phyloP scores from a whole-genome alignment of 1,139 yeast species.

The Nakaseomyces glabratus region DNA sequence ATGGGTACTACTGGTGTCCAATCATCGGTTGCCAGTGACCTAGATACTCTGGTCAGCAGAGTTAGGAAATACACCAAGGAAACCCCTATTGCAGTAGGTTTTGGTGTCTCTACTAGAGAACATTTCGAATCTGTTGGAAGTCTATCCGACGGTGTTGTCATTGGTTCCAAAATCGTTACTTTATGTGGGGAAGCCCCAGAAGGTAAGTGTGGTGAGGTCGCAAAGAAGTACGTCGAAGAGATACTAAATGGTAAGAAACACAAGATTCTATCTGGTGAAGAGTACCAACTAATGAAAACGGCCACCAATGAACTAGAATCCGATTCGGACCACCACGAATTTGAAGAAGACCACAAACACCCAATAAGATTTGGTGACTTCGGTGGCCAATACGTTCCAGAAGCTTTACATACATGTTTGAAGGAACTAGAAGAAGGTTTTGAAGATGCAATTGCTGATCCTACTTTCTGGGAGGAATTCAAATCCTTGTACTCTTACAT shows the following conservation, averaged over 20 bases:
- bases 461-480: slow-evolving; percentile 88
- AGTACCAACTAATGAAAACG: slow-evolving; percentile 23
- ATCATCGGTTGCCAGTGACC: slow-evolving; percentile 51
- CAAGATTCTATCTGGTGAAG: slow-evolving; percentile 24
- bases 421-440: slow-evolving; percentile 82
- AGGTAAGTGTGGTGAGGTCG: slow-evolving; percentile 51
- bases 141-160: slow-evolving; percentile 87
- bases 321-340: slow-evolving; percentile 26
- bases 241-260: slow-evolving; percentile 57
- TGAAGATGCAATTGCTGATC: slow-evolving; percentile 80
- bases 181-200: slow-evolving; percentile 54
- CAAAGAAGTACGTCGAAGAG: slow-evolving; percentile 56
- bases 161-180: slow-evolving; percentile 78
- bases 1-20: slow-evolving; percentile 96
- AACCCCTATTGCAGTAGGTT: slow-evolving; percentile 91
- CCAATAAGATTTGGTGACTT: slow-evolving; percentile 82
- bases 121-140: slow-evolving; percentile 75
- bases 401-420: slow-evolving; percentile 84
- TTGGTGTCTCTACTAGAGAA: slow-evolving; percentile 90
- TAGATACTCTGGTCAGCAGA: slow-evolving; percentile 60
- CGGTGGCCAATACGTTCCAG: slow-evolving; percentile 99
- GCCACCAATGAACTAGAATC: slow-evolving; percentile 27
- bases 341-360: slow-evolving; percentile 50
- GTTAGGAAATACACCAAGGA: slow-evolving; percentile 68
- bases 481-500: slow-evolving; percentile 73